phyloP scores from a whole-genome alignment of 495 filamentous ascomycete species.

The Clohesyomyces aquaticus region DNA sequence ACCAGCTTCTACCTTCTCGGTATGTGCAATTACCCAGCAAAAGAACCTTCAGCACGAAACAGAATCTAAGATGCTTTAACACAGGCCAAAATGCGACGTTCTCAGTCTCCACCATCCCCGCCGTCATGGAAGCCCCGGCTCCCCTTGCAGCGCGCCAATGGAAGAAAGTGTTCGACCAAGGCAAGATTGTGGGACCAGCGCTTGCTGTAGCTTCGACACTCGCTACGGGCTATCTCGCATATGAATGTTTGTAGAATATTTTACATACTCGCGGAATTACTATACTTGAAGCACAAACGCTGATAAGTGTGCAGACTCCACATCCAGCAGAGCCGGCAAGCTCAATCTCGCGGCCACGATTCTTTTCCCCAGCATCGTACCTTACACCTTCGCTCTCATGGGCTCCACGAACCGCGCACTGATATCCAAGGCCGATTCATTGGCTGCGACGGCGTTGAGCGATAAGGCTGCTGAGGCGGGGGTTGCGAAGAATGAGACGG shows the following conservation, averaged over 20 bases:
- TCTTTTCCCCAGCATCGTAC: slow-evolving; percentile 52
- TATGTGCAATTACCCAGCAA: slow-evolving; percentile 17
- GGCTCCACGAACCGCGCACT: slow-evolving; percentile 52
- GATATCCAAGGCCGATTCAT: slow-evolving; percentile 42
- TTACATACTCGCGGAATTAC: background rate
- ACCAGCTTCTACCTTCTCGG: slow-evolving; percentile 50
- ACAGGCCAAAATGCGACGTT: slow-evolving; percentile 51
- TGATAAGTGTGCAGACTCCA: slow-evolving; percentile 16
- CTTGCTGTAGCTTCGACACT: slow-evolving; percentile 44
- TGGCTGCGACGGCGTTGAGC: slow-evolving; percentile 34
- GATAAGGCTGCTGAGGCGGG: slow-evolving; percentile 46
- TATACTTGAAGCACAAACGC: slow-evolving; percentile 6
- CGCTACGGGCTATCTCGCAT: slow-evolving; percentile 55
- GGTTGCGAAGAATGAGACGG: slow-evolving; percentile 46
- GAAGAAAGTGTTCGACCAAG: slow-evolving; percentile 46
- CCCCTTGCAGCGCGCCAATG: slow-evolving; percentile 59
- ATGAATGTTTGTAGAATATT: slow-evolving; percentile 37
- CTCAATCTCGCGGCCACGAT: slow-evolving; percentile 52
- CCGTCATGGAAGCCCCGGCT: slow-evolving; percentile 57
- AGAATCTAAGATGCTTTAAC: background rate
- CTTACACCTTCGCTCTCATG: slow-evolving; percentile 56
- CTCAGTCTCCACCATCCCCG: slow-evolving; percentile 54
- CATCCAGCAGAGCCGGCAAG: slow-evolving; percentile 33
- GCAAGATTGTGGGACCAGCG: slow-evolving; percentile 45
- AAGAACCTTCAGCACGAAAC: background rate